Conservation (phyloP, 2,329 filamentous ascomycete genomes). For the Aureobasidium sp. region DNA sequence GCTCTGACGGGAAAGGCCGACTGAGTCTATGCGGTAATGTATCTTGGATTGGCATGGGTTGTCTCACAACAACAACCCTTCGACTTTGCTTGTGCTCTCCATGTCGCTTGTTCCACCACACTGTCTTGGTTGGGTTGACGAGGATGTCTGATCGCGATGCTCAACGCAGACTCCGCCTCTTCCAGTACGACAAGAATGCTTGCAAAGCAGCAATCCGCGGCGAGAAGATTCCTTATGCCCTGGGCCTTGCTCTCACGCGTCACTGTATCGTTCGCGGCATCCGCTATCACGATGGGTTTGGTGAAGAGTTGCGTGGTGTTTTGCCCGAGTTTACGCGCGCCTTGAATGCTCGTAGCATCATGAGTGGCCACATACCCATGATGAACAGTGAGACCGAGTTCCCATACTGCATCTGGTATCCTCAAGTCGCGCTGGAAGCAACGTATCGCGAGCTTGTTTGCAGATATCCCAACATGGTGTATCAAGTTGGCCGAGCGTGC, state of each 20-base stretch:
- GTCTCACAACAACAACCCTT: too few relatives aligned
- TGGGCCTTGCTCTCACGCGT: background rate
- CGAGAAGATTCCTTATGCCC: background rate
- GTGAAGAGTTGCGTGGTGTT: conserved; percentile 5
- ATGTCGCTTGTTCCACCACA: too few relatives aligned
- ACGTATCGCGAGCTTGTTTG: conserved; percentile 29
- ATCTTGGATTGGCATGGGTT: too few relatives aligned
- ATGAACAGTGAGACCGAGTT: conserved; percentile 18
- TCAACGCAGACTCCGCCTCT: too few relatives aligned
- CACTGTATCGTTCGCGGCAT: conserved; percentile 16
- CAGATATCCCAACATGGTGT: conserved; percentile 25
- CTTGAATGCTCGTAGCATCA: conserved; percentile 29
- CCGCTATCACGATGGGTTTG: conserved; percentile 17
- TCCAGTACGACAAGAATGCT: background rate
- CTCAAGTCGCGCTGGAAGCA: conserved; percentile 28
- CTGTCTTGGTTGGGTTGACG: too few relatives aligned
- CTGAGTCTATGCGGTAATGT: too few relatives aligned
- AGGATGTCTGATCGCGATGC: too few relatives aligned
- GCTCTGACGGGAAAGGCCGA: too few relatives aligned
- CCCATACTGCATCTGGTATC: conserved; percentile 38
- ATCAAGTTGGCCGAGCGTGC: conserved; percentile 34
- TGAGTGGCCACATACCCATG: conserved; percentile 29
- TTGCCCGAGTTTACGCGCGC: conserved; percentile 17
- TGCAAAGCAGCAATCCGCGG: conserved; percentile 5
- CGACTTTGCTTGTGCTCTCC: too few relatives aligned